Percentiles rank a stretch among this genome's conserved stretches.
phyloP scores from a whole-genome alignment of 805 yeast genomes.

The Starmerella powellii region DNA sequence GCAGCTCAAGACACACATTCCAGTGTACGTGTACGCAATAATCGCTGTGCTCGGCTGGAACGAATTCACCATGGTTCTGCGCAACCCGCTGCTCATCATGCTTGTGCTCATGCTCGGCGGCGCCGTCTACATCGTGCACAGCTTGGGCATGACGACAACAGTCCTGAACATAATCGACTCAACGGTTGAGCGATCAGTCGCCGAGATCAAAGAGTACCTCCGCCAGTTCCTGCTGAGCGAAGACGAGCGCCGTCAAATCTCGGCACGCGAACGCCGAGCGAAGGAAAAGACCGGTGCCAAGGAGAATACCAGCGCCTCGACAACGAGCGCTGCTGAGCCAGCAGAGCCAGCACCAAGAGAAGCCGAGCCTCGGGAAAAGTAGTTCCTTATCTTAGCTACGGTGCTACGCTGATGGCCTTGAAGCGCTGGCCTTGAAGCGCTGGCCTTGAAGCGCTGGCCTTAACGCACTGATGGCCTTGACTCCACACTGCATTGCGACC shows the following conservation, averaged over 20 bases:
- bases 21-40: constrained; percentile 65
- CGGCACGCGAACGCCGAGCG: too few relatives aligned
- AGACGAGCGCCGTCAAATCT: constrained; percentile 2
- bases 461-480: too few relatives aligned
- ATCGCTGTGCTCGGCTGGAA: constrained; percentile 84
- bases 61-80: constrained; percentile 75
- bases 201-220: constrained; percentile 36
- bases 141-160: constrained; percentile 65
- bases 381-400: too few relatives aligned
- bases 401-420: too few relatives aligned
- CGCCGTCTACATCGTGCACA: constrained; percentile 54
- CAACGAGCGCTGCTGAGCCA: too few relatives aligned
- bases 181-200: constrained; percentile 44
- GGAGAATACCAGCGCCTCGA: too few relatives aligned
- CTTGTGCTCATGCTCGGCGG: constrained; percentile 47
- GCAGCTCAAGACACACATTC: constrained; percentile 66
- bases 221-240: constrained; percentile 12
- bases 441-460: too few relatives aligned
- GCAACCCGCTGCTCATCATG: constrained; percentile 69
- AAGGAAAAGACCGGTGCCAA: too few relatives aligned
- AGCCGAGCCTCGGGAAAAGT: too few relatives aligned
- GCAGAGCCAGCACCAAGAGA: too few relatives aligned
- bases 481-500: too few relatives aligned
- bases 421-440: too few relatives aligned
- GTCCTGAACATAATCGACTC: constrained; percentile 48